A percentile compares a stretch with the other conserved stretches of the same genome.
phyloP scores from a whole-genome alignment of 352 stramenopile genomes.

The Blastocystis sp. region DNA sequence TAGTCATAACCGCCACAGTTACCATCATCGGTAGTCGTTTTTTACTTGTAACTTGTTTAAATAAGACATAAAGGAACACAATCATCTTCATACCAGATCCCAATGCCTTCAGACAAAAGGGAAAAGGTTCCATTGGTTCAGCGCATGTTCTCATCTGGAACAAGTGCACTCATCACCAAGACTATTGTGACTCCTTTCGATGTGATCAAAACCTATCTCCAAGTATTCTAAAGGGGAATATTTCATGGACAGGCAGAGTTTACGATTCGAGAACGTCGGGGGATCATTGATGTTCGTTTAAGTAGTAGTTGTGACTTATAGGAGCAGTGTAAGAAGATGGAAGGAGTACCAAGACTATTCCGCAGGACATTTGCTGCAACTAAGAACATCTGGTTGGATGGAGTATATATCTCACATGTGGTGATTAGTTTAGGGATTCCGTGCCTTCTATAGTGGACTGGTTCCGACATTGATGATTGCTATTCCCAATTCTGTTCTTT shows the following conservation, averaged over 20 bases:
- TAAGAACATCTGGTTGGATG: slow-evolving; percentile 62
- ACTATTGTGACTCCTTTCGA: slow-evolving; percentile 68
- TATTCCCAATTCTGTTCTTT: slow-evolving; percentile 66
- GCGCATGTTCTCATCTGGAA: slow-evolving; percentile 56
- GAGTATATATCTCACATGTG: not conserved
- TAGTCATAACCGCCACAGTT: not conserved
- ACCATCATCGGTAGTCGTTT: not conserved
- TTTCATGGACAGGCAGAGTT: slow-evolving; percentile 47
- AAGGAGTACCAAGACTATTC: slow-evolving; percentile 49
- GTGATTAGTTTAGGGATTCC: not conserved
- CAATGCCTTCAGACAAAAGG: slow-evolving; percentile 31
- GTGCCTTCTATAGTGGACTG: slow-evolving; percentile 52
- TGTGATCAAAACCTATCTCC: slow-evolving; percentile 67
- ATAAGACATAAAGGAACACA: not conserved
- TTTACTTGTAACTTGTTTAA: slow-evolving; percentile 9
- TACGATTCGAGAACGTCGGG: slow-evolving; percentile 29
- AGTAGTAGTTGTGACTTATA: not conserved
- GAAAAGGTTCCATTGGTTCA: slow-evolving; percentile 48
- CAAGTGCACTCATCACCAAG: slow-evolving; percentile 64
- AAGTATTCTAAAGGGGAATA: not conserved
- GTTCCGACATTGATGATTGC: slow-evolving; percentile 64
- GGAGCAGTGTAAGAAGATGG: slow-evolving; percentile 59
- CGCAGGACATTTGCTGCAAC: slow-evolving; percentile 57
- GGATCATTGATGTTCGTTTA: slow-evolving; percentile 31
- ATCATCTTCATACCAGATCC: not conserved